These are phyloP conservation scores for Zymoseptoria ardabiliae DNA, from an alignment of 2,329 filamentous ascomycete species.

Conservation along the genomic window DNA sequence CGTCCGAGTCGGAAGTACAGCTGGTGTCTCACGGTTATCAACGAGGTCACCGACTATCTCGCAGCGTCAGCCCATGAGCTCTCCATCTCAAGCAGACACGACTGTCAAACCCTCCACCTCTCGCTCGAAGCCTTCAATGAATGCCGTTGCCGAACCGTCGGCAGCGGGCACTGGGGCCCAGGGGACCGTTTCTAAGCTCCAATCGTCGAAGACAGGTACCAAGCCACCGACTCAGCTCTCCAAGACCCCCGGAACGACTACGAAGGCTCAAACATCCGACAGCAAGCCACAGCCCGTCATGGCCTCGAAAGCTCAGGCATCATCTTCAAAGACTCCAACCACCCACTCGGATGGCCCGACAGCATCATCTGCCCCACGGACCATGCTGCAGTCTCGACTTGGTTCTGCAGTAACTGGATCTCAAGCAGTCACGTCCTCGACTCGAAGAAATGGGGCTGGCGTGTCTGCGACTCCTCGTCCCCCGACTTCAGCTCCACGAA, in stretches of 20 bases:
- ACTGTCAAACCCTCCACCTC: not conserved
- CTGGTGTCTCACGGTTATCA: not conserved
- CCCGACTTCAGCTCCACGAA: not conserved
- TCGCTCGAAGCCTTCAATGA: not conserved
- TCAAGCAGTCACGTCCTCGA: not conserved
- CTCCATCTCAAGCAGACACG: not conserved
- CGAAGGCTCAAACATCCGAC: not conserved
- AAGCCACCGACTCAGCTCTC: too few relatives aligned
- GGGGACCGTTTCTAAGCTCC: too few relatives aligned
- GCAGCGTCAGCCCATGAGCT: not conserved
- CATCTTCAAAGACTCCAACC: not conserved
- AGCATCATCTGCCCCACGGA: not conserved
- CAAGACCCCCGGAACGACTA: not conserved
- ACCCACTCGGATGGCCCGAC: not conserved
- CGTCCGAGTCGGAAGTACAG: not conserved
- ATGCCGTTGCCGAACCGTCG: not conserved
- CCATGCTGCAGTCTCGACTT: not conserved
- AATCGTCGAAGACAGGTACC: too few relatives aligned
- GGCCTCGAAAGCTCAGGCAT: not conserved
- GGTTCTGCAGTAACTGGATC: not conserved
- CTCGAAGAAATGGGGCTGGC: not conserved
- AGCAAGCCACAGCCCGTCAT: not conserved
- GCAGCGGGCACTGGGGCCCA: too few relatives aligned
- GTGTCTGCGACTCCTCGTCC: not conserved
- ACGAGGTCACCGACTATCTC: not conserved